Evolutionary conservation across 148 eudicot genomes (phyloP).

Genomic region (Rhododendron mucronatum): DNA sequence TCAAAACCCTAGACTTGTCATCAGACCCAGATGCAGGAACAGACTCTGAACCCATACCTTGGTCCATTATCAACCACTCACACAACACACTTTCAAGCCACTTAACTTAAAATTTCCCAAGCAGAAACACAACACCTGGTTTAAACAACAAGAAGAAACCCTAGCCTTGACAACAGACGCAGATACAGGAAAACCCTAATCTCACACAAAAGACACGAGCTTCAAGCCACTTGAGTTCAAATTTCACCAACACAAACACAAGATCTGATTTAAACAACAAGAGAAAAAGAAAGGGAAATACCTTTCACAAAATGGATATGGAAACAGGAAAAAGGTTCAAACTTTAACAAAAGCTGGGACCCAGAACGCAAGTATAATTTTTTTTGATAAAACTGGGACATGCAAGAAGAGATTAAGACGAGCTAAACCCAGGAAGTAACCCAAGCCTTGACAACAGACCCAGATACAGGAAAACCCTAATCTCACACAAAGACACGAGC

Average conservation of each 20-base stretch:
- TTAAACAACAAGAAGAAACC: neutral
- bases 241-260: neutral
- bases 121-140: neutral
- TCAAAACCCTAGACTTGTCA: slow-evolving; percentile 37
- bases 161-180: neutral
- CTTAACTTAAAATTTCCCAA: neutral
- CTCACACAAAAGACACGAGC: neutral
- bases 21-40: slow-evolving; percentile 18
- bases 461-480: neutral
- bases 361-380: too few relatives aligned
- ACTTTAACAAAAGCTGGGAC: neutral
- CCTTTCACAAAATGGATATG: neutral
- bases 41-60: slow-evolving; percentile 27
- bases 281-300: neutral
- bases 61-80: slow-evolving; percentile 26
- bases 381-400: neutral
- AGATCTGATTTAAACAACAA: neutral
- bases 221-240: neutral
- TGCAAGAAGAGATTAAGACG: neutral
- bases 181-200: neutral
- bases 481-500: neutral
- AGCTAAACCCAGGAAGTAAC: neutral
- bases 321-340: neutral
- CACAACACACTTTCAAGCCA: slow-evolving; percentile 1
- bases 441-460: neutral